Percentiles rank a stretch among this genome's conserved stretches.
Conservation (phyloP, 2,329 filamentous ascomycete species). For the Chrysoporthe puriensis region DNA sequence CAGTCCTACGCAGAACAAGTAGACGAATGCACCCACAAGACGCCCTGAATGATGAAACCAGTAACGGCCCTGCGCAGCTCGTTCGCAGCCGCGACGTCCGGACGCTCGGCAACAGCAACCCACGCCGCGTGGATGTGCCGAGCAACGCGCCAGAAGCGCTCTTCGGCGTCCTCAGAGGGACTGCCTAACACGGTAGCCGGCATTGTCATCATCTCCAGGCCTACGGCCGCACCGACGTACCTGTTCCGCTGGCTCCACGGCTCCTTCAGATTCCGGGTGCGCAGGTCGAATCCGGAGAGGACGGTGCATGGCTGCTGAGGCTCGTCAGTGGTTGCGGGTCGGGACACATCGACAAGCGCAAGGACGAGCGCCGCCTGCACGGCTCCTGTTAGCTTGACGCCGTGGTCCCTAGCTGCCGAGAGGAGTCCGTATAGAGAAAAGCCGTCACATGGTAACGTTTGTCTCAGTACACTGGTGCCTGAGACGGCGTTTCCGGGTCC, state of each 20-base stretch:
- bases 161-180: background rate
- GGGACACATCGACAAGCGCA: background rate
- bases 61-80: background rate
- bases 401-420: background rate
- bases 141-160: background rate
- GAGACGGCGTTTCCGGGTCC: background rate
- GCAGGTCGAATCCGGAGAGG: background rate
- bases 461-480: background rate
- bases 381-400: background rate
- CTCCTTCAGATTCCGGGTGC: background rate
- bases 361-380: conserved; percentile 1
- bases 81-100: background rate
- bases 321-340: background rate
- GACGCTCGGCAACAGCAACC: background rate
- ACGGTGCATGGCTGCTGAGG: background rate
- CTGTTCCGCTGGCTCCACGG: background rate
- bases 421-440: background rate
- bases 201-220: background rate
- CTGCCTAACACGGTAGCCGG: background rate
- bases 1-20: too few species aligned
- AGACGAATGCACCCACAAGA: background rate
- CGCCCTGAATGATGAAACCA: background rate
- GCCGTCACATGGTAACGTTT: background rate
- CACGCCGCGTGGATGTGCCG: background rate
- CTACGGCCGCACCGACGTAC: background rate